These are phyloP conservation scores for Samsoniella hepiali DNA, from an alignment of 2,329 filamentous ascomycete genomes.

Conservation along the genomic window DNA sequence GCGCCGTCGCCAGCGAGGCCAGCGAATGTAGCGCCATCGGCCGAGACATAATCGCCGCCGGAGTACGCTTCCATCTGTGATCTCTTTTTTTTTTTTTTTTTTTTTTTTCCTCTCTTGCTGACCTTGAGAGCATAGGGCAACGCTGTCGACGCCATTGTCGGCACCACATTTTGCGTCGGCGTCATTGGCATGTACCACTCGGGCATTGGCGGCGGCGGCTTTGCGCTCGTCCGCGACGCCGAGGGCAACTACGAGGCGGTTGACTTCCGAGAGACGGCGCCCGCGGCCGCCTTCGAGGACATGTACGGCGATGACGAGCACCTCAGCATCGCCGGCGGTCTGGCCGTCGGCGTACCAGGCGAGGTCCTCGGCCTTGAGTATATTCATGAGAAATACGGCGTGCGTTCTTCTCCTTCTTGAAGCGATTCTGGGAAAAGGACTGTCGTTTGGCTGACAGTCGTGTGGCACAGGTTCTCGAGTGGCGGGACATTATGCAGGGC, in stretches of 20 bases:
- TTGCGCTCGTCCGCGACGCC: constrained; percentile 72
- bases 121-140: constrained; percentile 51
- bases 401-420: constrained; percentile 29
- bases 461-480: constrained; percentile 53
- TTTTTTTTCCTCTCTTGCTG: neutral
- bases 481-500: constrained; percentile 69
- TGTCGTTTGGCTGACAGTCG: neutral
- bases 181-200: constrained; percentile 74
- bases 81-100: neutral
- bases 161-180: constrained; percentile 71
- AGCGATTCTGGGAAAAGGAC: too few relatives aligned
- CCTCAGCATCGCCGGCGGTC: constrained; percentile 67
- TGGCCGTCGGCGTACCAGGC: constrained; percentile 69
- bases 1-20: constrained; percentile 70
- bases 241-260: constrained; percentile 80
- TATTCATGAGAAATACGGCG: constrained; percentile 69
- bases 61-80: constrained; percentile 37
- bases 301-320: constrained; percentile 76
- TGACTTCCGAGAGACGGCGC: constrained; percentile 87
- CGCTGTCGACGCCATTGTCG: constrained; percentile 73
- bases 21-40: constrained; percentile 67
- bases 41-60: constrained; percentile 54
- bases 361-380: constrained; percentile 77
- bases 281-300: constrained; percentile 73
- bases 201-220: constrained; percentile 87